Conservation (phyloP, 345 rosid genomes). For the Eucalyptus pauciflora region DNA sequence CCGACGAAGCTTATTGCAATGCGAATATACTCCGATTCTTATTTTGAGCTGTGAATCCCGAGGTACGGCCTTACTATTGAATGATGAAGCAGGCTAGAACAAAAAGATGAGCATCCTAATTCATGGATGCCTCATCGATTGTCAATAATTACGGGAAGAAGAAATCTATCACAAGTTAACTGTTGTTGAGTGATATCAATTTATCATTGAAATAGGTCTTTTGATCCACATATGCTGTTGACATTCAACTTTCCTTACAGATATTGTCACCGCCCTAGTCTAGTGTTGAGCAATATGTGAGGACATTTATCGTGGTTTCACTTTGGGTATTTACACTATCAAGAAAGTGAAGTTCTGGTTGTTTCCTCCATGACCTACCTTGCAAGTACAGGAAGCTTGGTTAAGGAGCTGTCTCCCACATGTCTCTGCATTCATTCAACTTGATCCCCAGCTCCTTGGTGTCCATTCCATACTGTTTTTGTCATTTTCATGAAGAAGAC, state of each 20-base stretch:
- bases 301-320: background rate
- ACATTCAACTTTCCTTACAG: background rate
- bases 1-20: background rate
- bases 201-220: background rate
- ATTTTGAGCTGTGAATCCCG: background rate
- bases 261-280: background rate
- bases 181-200: background rate
- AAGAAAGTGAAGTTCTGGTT: background rate
- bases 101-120: background rate
- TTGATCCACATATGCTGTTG: background rate
- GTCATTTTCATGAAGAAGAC: background rate
- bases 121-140: background rate
- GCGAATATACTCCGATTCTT: background rate
- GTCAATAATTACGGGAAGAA: background rate
- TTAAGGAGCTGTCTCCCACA: no score
- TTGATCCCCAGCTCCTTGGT: background rate
- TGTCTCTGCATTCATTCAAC: background rate
- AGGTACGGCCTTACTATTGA: background rate
- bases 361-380: background rate
- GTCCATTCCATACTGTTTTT: background rate
- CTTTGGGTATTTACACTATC: background rate
- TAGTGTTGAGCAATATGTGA: background rate
- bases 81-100: background rate
- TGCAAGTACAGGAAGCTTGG: background rate
- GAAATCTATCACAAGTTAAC: background rate